Conservation (phyloP, 139 green algal genomes). For the Coelastrella sp. region DNA sequence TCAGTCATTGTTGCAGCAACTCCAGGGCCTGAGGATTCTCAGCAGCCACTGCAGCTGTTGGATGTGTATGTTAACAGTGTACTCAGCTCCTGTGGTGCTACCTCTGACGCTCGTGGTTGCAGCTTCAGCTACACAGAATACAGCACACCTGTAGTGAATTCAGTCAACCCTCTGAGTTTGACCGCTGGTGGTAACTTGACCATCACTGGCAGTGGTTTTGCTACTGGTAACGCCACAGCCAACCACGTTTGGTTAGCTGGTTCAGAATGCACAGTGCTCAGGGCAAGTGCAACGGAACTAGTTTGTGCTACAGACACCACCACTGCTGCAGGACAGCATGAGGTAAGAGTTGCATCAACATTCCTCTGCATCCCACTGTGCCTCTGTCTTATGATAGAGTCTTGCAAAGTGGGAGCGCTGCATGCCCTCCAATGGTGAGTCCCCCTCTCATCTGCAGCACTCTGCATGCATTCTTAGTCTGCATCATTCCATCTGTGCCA, state of each 20-base stretch:
- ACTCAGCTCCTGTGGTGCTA: slow-evolving; percentile 37
- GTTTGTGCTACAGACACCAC: not conserved
- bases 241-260: slow-evolving; percentile 31
- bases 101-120: slow-evolving; percentile 11
- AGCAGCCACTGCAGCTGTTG: slow-evolving; percentile 2
- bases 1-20: not conserved
- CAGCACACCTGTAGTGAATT: slow-evolving; percentile 43
- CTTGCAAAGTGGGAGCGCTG: not conserved
- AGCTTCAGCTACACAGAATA: slow-evolving; percentile 38
- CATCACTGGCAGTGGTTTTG: slow-evolving; percentile 44
- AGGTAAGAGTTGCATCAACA: too few species aligned
- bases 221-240: not conserved
- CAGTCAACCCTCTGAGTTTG: slow-evolving; percentile 25
- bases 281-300: not conserved
- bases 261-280: not conserved
- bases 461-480: too few species aligned
- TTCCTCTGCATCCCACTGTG: too few species aligned
- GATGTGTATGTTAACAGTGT: slow-evolving; percentile 40
- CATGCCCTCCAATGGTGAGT: too few species aligned
- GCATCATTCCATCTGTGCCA: too few species aligned
- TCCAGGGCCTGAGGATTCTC: not conserved
- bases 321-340: not conserved
- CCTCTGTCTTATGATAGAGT: not conserved
- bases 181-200: slow-evolving; percentile 52
- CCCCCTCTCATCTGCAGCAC: too few species aligned